Evolutionary conservation across 1,284 basidiomycete genomes (phyloP).

Genomic region (Volvariella surrecta): DNA sequence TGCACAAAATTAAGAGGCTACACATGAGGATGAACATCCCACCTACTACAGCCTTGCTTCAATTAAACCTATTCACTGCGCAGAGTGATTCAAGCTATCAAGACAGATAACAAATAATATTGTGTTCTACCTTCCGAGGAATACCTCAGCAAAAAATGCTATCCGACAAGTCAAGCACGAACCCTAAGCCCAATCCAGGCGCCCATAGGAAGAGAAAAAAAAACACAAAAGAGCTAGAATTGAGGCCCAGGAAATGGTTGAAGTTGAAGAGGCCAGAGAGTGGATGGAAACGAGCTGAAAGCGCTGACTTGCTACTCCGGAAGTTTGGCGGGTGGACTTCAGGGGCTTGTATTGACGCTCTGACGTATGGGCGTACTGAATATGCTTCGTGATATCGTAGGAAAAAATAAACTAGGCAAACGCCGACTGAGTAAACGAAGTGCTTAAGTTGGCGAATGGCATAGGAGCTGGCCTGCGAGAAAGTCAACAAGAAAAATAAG

Average conservation of each 20-base stretch:
- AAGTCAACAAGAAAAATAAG: no score
- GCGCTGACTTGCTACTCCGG: slow-evolving; percentile 80
- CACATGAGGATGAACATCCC: slow-evolving; percentile 21
- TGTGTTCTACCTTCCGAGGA: slow-evolving; percentile 88
- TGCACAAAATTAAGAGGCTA: neutral
- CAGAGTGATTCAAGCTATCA: slow-evolving; percentile 71
- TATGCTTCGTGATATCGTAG: no score
- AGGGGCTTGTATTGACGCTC: slow-evolving; percentile 39
- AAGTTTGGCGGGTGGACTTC: slow-evolving; percentile 59
- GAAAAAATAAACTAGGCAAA: no score
- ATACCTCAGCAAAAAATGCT: slow-evolving; percentile 71
- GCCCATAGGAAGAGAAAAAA: no score
- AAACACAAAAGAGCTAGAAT: no score
- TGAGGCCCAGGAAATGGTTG: slow-evolving; percentile 30
- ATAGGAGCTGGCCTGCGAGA: no score
- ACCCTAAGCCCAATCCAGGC: neutral
- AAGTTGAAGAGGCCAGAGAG: slow-evolving; percentile 73
- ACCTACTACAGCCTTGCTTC: slow-evolving; percentile 56
- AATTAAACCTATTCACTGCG: slow-evolving; percentile 76
- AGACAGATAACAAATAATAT: slow-evolving; percentile 69
- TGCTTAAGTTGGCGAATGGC: no score
- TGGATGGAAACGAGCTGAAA: slow-evolving; percentile 84
- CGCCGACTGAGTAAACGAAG: no score
- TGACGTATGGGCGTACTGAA: no score
- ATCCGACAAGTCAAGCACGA: neutral